Percentiles rank a stretch among this genome's conserved stretches.
Conservation (phyloP, 192 early-diverging fungal genomes). For the Backusella circina region DNA sequence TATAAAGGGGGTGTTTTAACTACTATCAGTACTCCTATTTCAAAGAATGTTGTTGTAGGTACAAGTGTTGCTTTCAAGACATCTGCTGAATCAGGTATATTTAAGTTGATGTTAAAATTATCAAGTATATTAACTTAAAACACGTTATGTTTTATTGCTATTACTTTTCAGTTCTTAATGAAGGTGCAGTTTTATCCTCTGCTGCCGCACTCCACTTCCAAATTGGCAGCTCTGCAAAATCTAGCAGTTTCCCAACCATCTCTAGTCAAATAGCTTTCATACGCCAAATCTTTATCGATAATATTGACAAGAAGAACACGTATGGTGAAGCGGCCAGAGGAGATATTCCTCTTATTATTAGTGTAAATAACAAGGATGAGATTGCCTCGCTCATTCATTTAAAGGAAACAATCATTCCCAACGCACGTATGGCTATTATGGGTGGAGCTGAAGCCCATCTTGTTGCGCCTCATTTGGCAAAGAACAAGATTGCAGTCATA, state of each 20-base stretch:
- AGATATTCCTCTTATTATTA: conserved; percentile 46
- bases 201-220: conserved; percentile 57
- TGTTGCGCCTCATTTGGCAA: conserved; percentile 54
- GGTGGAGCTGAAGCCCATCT: conserved; percentile 69
- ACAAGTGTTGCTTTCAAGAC: conserved; percentile 65
- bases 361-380: conserved; percentile 55
- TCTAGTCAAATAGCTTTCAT: conserved; percentile 51
- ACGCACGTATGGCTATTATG: conserved; percentile 47
- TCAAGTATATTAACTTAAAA: background rate
- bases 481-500: conserved; percentile 58
- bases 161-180: conserved; percentile 29
- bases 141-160: too few species aligned
- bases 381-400: conserved; percentile 63
- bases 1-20: conserved; percentile 59
- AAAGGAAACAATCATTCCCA: conserved; percentile 47
- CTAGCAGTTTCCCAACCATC: conserved; percentile 39
- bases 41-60: conserved; percentile 53
- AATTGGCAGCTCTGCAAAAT: conserved; percentile 48
- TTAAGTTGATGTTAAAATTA: background rate
- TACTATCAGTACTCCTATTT: conserved; percentile 53
- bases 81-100: conserved; percentile 49
- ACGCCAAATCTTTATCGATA: conserved; percentile 37
- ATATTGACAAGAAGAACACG: conserved; percentile 22
- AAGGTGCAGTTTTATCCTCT: conserved; percentile 42
- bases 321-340: conserved; percentile 42